A percentile compares a stretch with the other conserved stretches of the same genome.
phyloP scores from a whole-genome alignment of 1,284 basidiomycete genomes.

The Pholiota adiposa region DNA sequence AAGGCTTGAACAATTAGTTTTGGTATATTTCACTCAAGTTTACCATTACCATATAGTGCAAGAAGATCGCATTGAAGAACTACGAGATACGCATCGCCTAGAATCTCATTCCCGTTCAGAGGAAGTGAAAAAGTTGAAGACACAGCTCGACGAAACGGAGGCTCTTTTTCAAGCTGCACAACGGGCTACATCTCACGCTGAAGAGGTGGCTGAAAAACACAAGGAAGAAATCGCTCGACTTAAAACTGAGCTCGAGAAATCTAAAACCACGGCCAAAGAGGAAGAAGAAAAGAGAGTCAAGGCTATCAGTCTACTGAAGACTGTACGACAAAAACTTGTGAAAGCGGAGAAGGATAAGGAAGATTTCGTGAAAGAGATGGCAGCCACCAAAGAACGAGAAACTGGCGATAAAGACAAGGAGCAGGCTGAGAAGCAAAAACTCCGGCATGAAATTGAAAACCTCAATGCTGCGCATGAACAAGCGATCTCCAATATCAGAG shows the following conservation, averaged over 20 bases:
- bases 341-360: slow-evolving; percentile 93
- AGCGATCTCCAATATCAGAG: slow-evolving; percentile 64
- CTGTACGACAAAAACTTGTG: slow-evolving; percentile 89
- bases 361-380: slow-evolving; percentile 65
- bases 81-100: slow-evolving; percentile 80
- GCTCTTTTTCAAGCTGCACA: slow-evolving; percentile 64
- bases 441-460: slow-evolving; percentile 64
- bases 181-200: slow-evolving; percentile 45
- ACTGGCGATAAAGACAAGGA: slow-evolving; percentile 67
- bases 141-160: slow-evolving; percentile 74
- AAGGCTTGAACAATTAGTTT: slow-evolving; percentile 26
- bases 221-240: slow-evolving; percentile 60
- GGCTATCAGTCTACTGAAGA: slow-evolving; percentile 87
- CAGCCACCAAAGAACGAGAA: slow-evolving; percentile 58
- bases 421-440: slow-evolving; percentile 56
- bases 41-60: slow-evolving; percentile 60
- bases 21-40: slow-evolving; percentile 1
- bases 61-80: slow-evolving; percentile 81
- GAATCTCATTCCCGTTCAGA: slow-evolving; percentile 79
- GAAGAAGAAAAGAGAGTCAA: slow-evolving; percentile 97
- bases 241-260: slow-evolving; percentile 62
- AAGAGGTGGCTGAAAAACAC: slow-evolving; percentile 52
- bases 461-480: slow-evolving; percentile 72
- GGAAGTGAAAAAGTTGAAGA: slow-evolving; percentile 70
- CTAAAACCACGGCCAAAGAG: slow-evolving; percentile 74